Evolutionary conservation across 176 grass and related monocot species (phyloP).

Genomic region (Echinochloa phyllopogon): DNA sequence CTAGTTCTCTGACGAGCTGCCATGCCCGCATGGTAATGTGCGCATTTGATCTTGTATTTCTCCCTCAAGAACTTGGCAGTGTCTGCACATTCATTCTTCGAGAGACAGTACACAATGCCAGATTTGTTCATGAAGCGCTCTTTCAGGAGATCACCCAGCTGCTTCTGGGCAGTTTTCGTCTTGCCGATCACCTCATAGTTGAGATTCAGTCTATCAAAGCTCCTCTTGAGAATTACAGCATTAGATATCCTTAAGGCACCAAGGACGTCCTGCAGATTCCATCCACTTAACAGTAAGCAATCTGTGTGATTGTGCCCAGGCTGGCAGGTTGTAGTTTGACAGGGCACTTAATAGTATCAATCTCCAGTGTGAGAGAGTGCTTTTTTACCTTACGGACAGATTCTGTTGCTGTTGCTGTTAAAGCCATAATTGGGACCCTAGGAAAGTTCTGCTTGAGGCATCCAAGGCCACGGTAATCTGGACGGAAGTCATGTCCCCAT

Average conservation of each 20-base stretch:
- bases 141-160: slow-evolving; percentile 80
- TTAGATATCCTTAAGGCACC: slow-evolving; percentile 65
- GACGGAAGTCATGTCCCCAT: slow-evolving; percentile 95
- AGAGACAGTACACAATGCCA: slow-evolving; percentile 86
- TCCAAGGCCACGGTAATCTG: slow-evolving; percentile 84
- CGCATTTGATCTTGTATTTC: slow-evolving; percentile 76
- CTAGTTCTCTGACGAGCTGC: slow-evolving; percentile 57
- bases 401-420: slow-evolving; percentile 94
- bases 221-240: slow-evolving; percentile 72
- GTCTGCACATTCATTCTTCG: slow-evolving; percentile 86
- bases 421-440: slow-evolving; percentile 77
- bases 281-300: slow-evolving; percentile 22
- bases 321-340: no score
- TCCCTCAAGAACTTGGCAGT: slow-evolving; percentile 84
- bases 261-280: slow-evolving; percentile 69
- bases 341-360: no score
- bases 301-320: background rate
- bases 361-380: background rate
- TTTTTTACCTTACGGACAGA: slow-evolving; percentile 68
- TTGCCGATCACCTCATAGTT: slow-evolving; percentile 78
- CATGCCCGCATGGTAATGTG: slow-evolving; percentile 87
- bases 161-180: slow-evolving; percentile 66
- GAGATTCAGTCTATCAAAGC: slow-evolving; percentile 87
- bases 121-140: slow-evolving; percentile 72
- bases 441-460: slow-evolving; percentile 93